These are phyloP conservation scores for Salix dunnii DNA, from an alignment of 345 rosid genomes.

Conservation along the genomic window DNA sequence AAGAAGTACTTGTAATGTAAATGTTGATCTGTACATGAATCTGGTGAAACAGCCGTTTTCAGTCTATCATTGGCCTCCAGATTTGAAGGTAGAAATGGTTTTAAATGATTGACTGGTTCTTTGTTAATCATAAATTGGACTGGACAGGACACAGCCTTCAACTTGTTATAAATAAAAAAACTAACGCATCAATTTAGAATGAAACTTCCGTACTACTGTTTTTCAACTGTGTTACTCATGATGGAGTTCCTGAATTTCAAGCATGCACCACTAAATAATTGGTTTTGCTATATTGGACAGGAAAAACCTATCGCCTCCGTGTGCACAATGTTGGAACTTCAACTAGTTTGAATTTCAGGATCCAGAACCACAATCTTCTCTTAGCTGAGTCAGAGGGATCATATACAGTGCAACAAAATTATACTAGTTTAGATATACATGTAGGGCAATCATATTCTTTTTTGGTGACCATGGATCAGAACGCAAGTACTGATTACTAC, in stretches of 20 bases:
- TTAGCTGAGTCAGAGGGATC: conserved; percentile 94
- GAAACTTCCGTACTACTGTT: neutral
- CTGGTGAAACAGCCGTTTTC: neutral
- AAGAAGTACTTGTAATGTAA: neutral
- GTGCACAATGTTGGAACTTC: conserved; percentile 93
- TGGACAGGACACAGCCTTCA: no score
- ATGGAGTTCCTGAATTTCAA: neutral
- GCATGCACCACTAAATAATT: neutral
- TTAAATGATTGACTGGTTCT: neutral
- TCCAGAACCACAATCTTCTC: conserved; percentile 86
- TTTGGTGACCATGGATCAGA: conserved; percentile 91
- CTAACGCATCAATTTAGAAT: neutral
- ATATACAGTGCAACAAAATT: conserved; percentile 93
- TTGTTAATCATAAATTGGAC: neutral
- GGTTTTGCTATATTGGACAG: conserved; percentile 38
- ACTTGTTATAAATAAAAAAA: no score
- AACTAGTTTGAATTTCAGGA: conserved; percentile 92
- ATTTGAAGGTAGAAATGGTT: neutral
- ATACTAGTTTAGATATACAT: conserved; percentile 95
- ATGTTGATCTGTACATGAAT: neutral
- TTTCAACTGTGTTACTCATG: neutral
- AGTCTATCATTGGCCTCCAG: neutral
- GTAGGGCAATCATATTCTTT: conserved; percentile 94
- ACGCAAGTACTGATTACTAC: conserved; percentile 94
- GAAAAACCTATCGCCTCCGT: conserved; percentile 80